Base-by-base conservation (phyloP, 1,284 basidiomycete genomes). In the Trametes sp. region DNA sequence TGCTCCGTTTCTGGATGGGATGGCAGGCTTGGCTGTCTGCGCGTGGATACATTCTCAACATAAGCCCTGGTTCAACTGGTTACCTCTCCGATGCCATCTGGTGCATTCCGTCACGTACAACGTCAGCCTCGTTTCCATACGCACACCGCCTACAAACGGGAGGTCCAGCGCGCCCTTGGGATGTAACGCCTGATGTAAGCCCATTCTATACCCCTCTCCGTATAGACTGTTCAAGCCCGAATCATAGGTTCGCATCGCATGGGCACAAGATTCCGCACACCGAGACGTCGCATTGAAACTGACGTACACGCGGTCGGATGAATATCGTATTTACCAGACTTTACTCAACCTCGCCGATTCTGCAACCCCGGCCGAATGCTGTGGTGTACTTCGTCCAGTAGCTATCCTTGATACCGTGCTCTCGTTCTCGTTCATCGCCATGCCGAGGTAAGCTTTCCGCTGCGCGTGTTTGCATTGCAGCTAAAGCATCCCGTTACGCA, bases 331-430 rank as follows among this genome's bases (percentile, higher is more conserved):
- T 26, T 54, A 57, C 26, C 50, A 54, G 19, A 10, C 23, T 5
- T 45, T 61, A 4, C 59, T 55, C 5, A 21, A 29, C 48, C n/a
- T n/a, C n/a, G n/a, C 11, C 14, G 14, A 49, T 24, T 51, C n/a
- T 33, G 21, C 49, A 21, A 5, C 9, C n/a, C 44, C 48, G 19
- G 9, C 16, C 48, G 48, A 50, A 50, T 54, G 45, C 42, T 24
- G 23, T 1, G 48, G 54, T 23, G 54, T 61, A 11, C 50, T 61
- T 3, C 48, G 26, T 14, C 59, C 59, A 3, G 54, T 61, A 11
- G 59, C 53, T 13, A 56, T 61, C 11, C 36, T 61, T 1, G 54
- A 55, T 21, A 51, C 59, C 21, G 48, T 41, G 10, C 35, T 46
- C 29, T 14, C 41, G 14, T 56, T 56, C 42, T 55, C 54, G 8